Evolutionary conservation across 192 early-diverging fungal species (phyloP).

Genomic region (Powellomyces hirtus): DNA sequence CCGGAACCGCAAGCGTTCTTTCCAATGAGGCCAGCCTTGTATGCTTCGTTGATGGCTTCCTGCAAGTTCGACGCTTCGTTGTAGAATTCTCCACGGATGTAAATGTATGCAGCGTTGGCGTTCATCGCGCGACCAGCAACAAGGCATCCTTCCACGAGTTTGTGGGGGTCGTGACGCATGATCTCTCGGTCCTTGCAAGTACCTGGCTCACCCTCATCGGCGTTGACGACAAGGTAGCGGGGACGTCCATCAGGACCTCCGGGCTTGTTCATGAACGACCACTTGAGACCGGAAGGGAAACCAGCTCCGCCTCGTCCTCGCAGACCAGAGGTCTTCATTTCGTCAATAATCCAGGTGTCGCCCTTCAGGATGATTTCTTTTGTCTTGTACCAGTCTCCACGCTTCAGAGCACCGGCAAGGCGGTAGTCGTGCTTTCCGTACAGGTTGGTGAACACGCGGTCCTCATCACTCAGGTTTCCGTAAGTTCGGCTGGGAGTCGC

Average conservation of each 20-base stretch:
- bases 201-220: slow-evolving; percentile 97
- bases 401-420: slow-evolving; percentile 85
- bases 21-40: slow-evolving; percentile 96
- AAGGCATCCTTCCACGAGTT: slow-evolving; percentile 95
- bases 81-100: slow-evolving; percentile 96
- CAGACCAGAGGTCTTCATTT: slow-evolving; percentile 94
- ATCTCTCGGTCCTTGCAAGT: slow-evolving; percentile 99
- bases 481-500: slow-evolving; percentile 31
- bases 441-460: slow-evolving; percentile 98
- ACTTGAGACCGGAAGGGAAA: slow-evolving; percentile 97
- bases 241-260: slow-evolving; percentile 61
- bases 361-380: slow-evolving; percentile 97
- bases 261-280: slow-evolving; percentile 99
- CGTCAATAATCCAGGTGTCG: slow-evolving; percentile 94
- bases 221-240: slow-evolving; percentile 95
- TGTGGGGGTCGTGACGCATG: slow-evolving; percentile 88
- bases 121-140: slow-evolving; percentile 95
- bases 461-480: slow-evolving; percentile 75
- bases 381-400: slow-evolving; percentile 99
- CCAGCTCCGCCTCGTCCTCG: slow-evolving; percentile 93
- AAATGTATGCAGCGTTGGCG: slow-evolving; percentile 97
- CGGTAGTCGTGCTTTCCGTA: slow-evolving; percentile 90
- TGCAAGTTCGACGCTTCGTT: slow-evolving; percentile 92
- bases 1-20: slow-evolving; percentile 97
- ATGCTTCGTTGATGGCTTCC: slow-evolving; percentile 94